These are phyloP conservation scores for Colletotrichum simmondsii DNA, from an alignment of 2,329 filamentous ascomycete genomes.

Conservation along the genomic window DNA sequence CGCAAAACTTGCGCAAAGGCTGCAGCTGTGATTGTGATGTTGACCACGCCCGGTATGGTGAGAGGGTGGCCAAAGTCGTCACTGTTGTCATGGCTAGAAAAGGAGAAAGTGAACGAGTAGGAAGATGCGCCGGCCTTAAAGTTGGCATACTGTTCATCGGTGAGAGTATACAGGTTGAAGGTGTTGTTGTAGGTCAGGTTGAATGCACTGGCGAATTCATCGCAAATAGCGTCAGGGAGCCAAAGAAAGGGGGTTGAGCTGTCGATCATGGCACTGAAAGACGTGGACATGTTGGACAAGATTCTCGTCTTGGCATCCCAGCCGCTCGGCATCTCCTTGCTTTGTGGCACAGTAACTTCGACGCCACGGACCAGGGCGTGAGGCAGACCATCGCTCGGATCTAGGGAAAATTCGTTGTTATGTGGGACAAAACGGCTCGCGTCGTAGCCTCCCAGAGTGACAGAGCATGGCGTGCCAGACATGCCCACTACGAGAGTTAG, in stretches of 20 bases:
- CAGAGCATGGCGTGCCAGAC: constrained; percentile 60
- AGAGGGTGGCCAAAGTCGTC: constrained; percentile 63
- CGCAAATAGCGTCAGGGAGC: constrained; percentile 70
- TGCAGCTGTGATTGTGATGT: constrained; percentile 64
- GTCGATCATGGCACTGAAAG: constrained; percentile 68
- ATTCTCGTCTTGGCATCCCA: constrained; percentile 52
- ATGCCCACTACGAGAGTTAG: constrained; percentile 44
- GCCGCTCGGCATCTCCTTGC: constrained; percentile 44
- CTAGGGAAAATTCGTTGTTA: constrained; percentile 67
- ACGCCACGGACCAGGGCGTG: constrained; percentile 71
- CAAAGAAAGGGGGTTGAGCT: constrained; percentile 73
- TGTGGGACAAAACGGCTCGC: constrained; percentile 70
- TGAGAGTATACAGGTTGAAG: constrained; percentile 73
- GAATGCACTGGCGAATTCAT: constrained; percentile 71
- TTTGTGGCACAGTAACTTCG: constrained; percentile 48
- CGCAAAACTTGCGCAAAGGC: constrained; percentile 62
- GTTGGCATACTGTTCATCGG: constrained; percentile 63
- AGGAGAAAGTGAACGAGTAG: constrained; percentile 66
- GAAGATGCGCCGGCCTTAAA: constrained; percentile 54
- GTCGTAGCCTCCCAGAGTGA: constrained; percentile 80
- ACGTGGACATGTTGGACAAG: constrained; percentile 57
- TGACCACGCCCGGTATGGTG: constrained; percentile 61
- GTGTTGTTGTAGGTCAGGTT: constrained; percentile 73
- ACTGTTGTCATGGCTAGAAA: constrained; percentile 66
- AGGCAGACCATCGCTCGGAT: constrained; percentile 64